Evolutionary conservation across 768 basidiomycete genomes (phyloP), one percentile per base, ranked within the genome.

Genomic region (Clavaria fumosa): DNA sequence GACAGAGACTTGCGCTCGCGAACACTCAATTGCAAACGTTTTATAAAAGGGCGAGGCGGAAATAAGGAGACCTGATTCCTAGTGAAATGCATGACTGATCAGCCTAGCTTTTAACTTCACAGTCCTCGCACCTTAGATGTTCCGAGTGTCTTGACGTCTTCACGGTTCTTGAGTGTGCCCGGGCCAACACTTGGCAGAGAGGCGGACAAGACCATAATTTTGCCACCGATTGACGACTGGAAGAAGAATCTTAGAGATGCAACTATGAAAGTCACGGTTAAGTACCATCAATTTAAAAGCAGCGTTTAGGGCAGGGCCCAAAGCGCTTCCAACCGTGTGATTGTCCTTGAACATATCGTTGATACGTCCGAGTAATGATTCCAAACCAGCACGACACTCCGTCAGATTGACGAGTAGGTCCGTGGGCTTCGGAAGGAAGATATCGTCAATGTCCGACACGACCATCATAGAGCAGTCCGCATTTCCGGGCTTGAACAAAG

Each of bases 321-420:
- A 62, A 2, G 95, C 95, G 56, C 84, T 91, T 3, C 91, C 93
- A 40, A 91, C 77, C 20, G 78, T 78, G 51, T 78, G 79, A 43
- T 86, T 88, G n/a, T 97, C 93, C 55, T 82, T 75, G 72, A 97
- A 99, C 93, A 99, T 97, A 40, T 91, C 93, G 47, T 78, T 83
- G 39, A 99, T 67, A 37, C 81, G 65, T 12, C 77, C 72, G 1
- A 99, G 70, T 17, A 99, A 69, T 11, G 67, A 60, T 53, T 97
- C 93, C 32, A 97, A 59, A 2, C 79, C 75, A 1, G 73, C 61
- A 28, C 83, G 75, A 7, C 80, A 70, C 60, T 97, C 95, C 9
- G 75, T 70, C 43, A 97, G 63, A 63, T 96, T 97, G 51, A 97
- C 83, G 23, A 97, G 75, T n/a, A 97, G 67, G 54, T 97, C 93